These are phyloP conservation scores for Musa schizocarpa DNA, from an alignment of 176 grass and related monocot genomes.

Conservation along the genomic window DNA sequence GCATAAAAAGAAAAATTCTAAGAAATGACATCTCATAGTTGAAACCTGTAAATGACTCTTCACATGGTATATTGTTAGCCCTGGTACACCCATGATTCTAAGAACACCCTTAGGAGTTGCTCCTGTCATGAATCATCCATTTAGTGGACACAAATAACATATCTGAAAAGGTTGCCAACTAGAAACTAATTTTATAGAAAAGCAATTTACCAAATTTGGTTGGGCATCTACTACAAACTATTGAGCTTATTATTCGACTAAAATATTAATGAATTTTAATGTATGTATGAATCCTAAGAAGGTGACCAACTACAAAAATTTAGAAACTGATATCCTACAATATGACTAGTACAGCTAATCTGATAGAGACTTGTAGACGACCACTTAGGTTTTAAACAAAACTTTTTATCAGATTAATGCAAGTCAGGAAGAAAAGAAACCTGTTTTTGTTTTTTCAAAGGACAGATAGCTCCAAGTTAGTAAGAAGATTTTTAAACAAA, in stretches of 20 bases:
- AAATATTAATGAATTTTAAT: not conserved
- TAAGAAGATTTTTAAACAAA: not conserved
- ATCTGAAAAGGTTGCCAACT: not conserved
- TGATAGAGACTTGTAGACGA: not conserved
- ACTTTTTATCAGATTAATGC: too few species aligned
- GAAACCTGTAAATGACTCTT: conserved; percentile 39
- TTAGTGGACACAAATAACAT: not conserved
- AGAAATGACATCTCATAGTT: not conserved
- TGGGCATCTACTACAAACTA: not conserved
- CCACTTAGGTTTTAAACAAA: not conserved
- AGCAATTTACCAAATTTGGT: not conserved
- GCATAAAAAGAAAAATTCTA: not conserved
- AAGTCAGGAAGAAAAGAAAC: not conserved
- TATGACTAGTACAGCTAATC: not conserved
- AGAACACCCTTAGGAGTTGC: conserved; percentile 41
- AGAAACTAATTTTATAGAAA: not conserved
- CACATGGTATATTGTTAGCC: conserved; percentile 41
- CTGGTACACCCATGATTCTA: conserved; percentile 35
- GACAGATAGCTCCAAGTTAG: not conserved
- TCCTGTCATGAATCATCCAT: conserved; percentile 16
- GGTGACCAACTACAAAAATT: not conserved
- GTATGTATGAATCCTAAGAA: not conserved
- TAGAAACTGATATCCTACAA: not conserved
- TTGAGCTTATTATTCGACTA: not conserved
- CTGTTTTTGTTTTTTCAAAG: not conserved